Base-by-base conservation (phyloP, 352 stramenopile genomes). In the Aphanomyces cochlioides region DNA sequence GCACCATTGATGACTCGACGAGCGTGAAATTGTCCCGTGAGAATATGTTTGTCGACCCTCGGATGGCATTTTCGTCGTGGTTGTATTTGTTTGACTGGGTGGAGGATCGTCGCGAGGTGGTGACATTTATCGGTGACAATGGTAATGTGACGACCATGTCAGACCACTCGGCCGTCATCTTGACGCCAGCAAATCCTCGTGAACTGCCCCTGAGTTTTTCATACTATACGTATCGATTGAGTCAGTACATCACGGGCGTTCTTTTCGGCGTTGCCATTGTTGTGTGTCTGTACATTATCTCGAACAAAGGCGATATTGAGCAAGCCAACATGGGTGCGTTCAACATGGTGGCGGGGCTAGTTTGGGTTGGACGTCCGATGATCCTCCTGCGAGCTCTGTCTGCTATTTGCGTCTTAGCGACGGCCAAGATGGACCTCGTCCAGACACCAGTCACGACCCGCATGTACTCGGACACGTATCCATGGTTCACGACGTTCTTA, bases 311-410 rank as follows among this genome's bases (percentile, higher is more conserved):
- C 15, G 19, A 56, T 28, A 48, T 67, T 36, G 59, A 67, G 19
- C 15, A 17, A 4, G 19, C 5, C 41, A 67, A 67, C 59, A 53
- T 67, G 6, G 19, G 28, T 6, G 38, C 39, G 7, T 56, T 67
- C 59, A 67, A 54, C 39, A n/a, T 48, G 17, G 59, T 67, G 15
- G 43, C 59, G 6, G 59, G 59, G 5, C 59, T 56, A 7, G 59
- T 67, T 12, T 67, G 59, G 59, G 38, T 67, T n/a, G 59, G 59
- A 6, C 59, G 59, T 40, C 59, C 59, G n/a, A n/a, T 67, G 39
- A 48, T 67, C 3, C 43, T 67, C 4, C 41, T 67, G 39, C 59
- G 59, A 7, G 41, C 17, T 5, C n/a, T 54, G 21, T 41, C 59
- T 12, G 59, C 59, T 5, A 48, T 67, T 17, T 56, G 38, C 10